These are phyloP conservation scores for Blastobotrys parvus DNA, from an alignment of 805 yeast genomes.

Conservation along the genomic window DNA sequence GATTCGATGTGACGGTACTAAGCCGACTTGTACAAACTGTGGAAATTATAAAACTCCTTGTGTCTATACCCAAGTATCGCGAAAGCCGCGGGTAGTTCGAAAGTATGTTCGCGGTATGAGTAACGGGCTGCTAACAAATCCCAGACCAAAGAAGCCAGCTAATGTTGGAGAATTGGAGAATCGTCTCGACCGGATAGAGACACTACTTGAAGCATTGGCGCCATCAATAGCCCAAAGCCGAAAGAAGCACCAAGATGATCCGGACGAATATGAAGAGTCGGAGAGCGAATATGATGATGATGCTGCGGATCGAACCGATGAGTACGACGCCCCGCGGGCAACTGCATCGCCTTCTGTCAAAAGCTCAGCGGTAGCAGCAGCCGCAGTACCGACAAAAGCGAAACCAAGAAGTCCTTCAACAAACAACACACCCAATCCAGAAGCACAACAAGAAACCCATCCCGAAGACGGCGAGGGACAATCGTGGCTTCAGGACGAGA, in stretches of 20 bases:
- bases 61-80: slow-evolving; percentile 29
- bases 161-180: slow-evolving; percentile 13
- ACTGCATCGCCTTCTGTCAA: no score
- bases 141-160: slow-evolving; percentile 2
- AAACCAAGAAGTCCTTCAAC: no score
- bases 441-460: background rate
- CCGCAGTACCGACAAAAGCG: no score
- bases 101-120: slow-evolving; percentile 3
- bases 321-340: no score
- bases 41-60: slow-evolving; percentile 70
- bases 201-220: slow-evolving; percentile 15
- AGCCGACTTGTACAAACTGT: slow-evolving; percentile 66
- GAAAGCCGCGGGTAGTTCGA: slow-evolving; percentile 14
- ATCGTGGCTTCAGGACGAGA: slow-evolving; percentile 10
- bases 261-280: background rate
- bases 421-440: background rate
- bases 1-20: slow-evolving; percentile 58
- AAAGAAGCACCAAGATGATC: background rate
- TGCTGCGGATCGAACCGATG: no score
- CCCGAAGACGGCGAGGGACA: slow-evolving; percentile 3
- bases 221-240: slow-evolving; percentile 7
- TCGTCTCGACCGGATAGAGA: slow-evolving; percentile 24
- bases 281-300: background rate
- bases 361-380: no score
- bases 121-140: background rate